Base-by-base conservation (phyloP, 2,329 filamentous ascomycete species). In the Apiospora saccharicola region DNA sequence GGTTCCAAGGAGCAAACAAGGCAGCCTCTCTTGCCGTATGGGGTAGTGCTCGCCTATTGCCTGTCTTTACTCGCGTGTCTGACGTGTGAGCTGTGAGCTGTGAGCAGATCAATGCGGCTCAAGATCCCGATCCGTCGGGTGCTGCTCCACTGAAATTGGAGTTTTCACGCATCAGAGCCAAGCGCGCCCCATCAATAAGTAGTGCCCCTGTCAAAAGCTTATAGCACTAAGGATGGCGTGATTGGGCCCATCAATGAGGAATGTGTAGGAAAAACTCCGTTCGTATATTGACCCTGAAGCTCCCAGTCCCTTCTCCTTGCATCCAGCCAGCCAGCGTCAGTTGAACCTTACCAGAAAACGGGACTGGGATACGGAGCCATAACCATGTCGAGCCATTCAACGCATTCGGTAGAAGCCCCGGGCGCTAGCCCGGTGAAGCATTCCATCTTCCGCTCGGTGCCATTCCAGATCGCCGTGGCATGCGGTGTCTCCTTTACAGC, bases 401-500 rank as follows among this genome's bases (percentile, higher is more conserved):
- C 22, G 34, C 34, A 41, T 41, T 64, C 57, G 57, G 57, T 10
- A 13, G 57, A 64, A 64, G 57, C 57, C 30, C 68, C 67, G 69
- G 46, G 61, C 67, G 61, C 70, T 43, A 53, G 67, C 68, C 73
- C 75, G 68, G 57, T 72, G 24, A 78, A 77, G 61, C 76, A 75
- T 70, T 77, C 76, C n/a, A 24, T 79, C 71, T 79, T 77, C 75
- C 77, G 79, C 19, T 78, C 77, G 64, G 78, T 80, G 1, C 76
- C 82, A 67, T 83, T 83, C 70, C 82, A 84, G 74, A 83, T 83
- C 72, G 75, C 79, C n/a, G 74, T 84, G 2, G 82, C 82, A n/a
- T 80, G 82, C 34, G 77, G 80, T 10, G 82, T 81, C 49, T 81
- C 82, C n/a, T 84, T 84, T 72, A 82, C 79, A 12, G 83, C 82